Evolutionary conservation across 352 stramenopile species (phyloP), one percentile per base, ranked within the genome.

Genomic region (Phytophthora sp.): DNA sequence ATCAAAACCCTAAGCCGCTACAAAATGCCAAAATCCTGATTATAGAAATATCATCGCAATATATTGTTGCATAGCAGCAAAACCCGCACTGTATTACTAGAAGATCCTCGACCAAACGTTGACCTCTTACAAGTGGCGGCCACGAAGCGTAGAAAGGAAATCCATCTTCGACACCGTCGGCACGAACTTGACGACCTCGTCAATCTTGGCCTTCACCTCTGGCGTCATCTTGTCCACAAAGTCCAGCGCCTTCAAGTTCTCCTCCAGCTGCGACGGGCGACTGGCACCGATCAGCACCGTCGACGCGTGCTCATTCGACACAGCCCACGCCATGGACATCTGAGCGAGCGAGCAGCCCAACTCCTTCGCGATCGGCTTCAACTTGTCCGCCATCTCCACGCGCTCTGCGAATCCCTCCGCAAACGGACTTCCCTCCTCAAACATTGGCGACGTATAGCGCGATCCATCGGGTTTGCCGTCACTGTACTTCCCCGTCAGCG

Each of bases 401-500:
- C 29, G 26, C 27, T 54, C 42, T 27, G 30, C 13, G 18, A 21
- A n/a, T n/a, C n/a, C n/a, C n/a, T n/a, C n/a, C n/a, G n/a, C n/a
- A n/a, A n/a, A n/a, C n/a, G n/a, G n/a, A n/a, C n/a, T n/a, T n/a
- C n/a, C n/a, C n/a, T n/a, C n/a, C n/a, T n/a, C n/a, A n/a, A 41
- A 53, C 7, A 27, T 27, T 39, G 45, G 69, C 57, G 41, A 61
- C 51, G 57, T 66, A 36, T 62, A 74, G 69, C 57, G 57, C 9
- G 57, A 52, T 9, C 38, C 57, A 2, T 59, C 57, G 4, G 57
- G 27, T 35, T 36, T 35, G 7, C 44, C 20, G 26, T 38, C 21
- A 20, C 57, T 66, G 46, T 59, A 66, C 21, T 66, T 66, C 26
- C 57, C 57, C 23, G 45, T 66, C 36, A 66, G 4, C 1, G 33